A percentile compares a stretch with the other conserved stretches of the same genome.
Conservation (phyloP, 768 basidiomycete species). For the Lactarius psammicola region DNA sequence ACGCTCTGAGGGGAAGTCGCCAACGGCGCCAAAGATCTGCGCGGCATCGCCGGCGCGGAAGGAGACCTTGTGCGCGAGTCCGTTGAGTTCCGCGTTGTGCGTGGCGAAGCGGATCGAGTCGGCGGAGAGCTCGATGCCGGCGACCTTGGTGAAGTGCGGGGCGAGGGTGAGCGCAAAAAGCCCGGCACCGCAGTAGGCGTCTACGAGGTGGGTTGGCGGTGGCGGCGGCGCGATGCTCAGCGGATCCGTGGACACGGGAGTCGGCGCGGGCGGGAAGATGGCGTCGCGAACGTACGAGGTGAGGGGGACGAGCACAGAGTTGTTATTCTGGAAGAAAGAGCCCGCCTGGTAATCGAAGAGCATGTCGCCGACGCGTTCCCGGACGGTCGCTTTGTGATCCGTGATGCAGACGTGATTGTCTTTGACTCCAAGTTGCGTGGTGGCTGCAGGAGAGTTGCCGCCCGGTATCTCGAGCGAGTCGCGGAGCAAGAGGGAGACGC, state of each 20-base stretch:
- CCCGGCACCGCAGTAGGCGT: slow-evolving; percentile 91
- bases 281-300: slow-evolving; percentile 80
- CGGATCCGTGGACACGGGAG: slow-evolving; percentile 21
- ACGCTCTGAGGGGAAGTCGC: slow-evolving; percentile 57
- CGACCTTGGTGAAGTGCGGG: slow-evolving; percentile 66
- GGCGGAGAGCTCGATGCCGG: slow-evolving; percentile 83
- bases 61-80: slow-evolving; percentile 51
- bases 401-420: slow-evolving; percentile 77
- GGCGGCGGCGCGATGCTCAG: slow-evolving; percentile 33
- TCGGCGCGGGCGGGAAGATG: slow-evolving; percentile 47
- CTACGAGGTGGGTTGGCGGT: slow-evolving; percentile 81
- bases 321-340: slow-evolving; percentile 99
- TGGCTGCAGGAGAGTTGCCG: slow-evolving; percentile 31
- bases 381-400: slow-evolving; percentile 73
- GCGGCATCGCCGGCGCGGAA: slow-evolving; percentile 85
- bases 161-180: slow-evolving; percentile 86
- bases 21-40: slow-evolving; percentile 72
- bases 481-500: slow-evolving; percentile 86
- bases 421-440: slow-evolving; percentile 32
- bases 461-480: slow-evolving; percentile 60
- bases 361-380: slow-evolving; percentile 78
- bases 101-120: slow-evolving; percentile 70
- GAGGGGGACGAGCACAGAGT: slow-evolving; percentile 80
- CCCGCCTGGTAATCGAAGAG: slow-evolving; percentile 84
- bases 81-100: slow-evolving; percentile 64